Evolutionary conservation across 805 yeast genomes (phyloP).

Genomic region (Grigorovia yakushimaensis): DNA sequence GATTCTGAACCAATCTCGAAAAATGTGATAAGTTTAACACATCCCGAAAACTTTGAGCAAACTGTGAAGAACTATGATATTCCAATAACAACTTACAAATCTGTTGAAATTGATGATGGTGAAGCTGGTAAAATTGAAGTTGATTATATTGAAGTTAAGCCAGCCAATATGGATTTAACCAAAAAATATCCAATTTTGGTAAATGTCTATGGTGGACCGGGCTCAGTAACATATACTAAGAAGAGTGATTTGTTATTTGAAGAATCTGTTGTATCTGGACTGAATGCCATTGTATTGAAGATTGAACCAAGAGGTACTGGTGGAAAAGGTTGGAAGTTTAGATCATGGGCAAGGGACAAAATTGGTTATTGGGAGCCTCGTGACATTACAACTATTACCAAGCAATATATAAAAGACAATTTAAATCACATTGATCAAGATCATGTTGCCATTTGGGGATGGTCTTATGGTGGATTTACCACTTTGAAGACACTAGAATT

Average conservation of each 20-base stretch:
- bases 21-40: constrained; percentile 10
- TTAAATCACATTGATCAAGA: constrained; percentile 38
- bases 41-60: constrained; percentile 8
- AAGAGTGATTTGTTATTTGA: constrained; percentile 44
- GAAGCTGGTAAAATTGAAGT: constrained; percentile 23
- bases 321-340: constrained; percentile 62
- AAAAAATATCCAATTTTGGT: constrained; percentile 55
- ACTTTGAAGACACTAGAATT: constrained; percentile 65
- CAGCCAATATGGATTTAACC: constrained; percentile 41
- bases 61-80: constrained; percentile 32
- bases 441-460: constrained; percentile 70
- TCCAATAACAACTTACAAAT: constrained; percentile 37
- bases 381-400: constrained; percentile 46
- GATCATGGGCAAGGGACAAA: constrained; percentile 43
- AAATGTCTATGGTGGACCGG: constrained; percentile 74
- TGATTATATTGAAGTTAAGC: constrained; percentile 53
- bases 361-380: constrained; percentile 73
- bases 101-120: constrained; percentile 32
- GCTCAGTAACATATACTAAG: constrained; percentile 49
- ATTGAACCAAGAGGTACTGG: constrained; percentile 81
- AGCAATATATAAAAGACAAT: constrained; percentile 38
- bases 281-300: constrained; percentile 52
- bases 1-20: constrained; percentile 12
- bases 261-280: constrained; percentile 45
- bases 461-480: constrained; percentile 80